Conservation (phyloP, 306 rosid genomes). For the Cyamopsis tetragonoloba region DNA sequence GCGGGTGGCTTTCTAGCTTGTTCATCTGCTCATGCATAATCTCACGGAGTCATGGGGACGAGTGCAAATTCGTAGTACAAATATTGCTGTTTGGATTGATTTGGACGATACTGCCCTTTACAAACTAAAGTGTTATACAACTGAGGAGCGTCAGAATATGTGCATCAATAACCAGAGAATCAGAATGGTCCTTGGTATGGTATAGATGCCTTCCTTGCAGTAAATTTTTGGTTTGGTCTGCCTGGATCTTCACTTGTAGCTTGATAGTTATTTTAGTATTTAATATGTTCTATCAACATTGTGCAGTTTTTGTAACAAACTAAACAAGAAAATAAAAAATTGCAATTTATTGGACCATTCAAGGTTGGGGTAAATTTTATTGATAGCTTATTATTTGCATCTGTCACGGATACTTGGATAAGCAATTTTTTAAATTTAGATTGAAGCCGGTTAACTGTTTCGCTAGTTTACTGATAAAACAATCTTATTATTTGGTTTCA, state of each 20-base stretch:
- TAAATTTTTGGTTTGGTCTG: slow-evolving; percentile 2
- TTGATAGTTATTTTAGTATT: neutral
- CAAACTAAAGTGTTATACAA: slow-evolving; percentile 4
- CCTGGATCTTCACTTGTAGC: neutral
- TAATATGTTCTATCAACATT: neutral
- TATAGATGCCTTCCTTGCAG: neutral
- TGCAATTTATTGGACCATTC: neutral
- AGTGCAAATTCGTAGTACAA: slow-evolving; percentile 17
- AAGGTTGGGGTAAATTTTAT: neutral
- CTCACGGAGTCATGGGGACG: neutral
- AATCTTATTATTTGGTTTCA: slow-evolving; percentile 8
- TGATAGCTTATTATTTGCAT: neutral
- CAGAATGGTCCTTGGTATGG: slow-evolving; percentile 17
- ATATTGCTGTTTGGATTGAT: slow-evolving; percentile 23
- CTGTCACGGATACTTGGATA: neutral
- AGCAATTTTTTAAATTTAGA: slow-evolving; percentile 1
- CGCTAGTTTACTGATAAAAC: neutral
- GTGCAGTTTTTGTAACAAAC: neutral
- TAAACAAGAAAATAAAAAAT: neutral
- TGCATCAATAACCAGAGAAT: slow-evolving; percentile 21
- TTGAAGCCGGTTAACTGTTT: slow-evolving; percentile 1
- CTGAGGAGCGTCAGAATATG: slow-evolving; percentile 14
- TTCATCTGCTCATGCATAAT: slow-evolving; percentile 10
- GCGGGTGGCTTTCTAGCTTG: slow-evolving; percentile 28
- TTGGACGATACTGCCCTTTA: slow-evolving; percentile 6